Conservation (phyloP, 2,329 filamentous ascomycete species). For the Stemphylium beticola region DNA sequence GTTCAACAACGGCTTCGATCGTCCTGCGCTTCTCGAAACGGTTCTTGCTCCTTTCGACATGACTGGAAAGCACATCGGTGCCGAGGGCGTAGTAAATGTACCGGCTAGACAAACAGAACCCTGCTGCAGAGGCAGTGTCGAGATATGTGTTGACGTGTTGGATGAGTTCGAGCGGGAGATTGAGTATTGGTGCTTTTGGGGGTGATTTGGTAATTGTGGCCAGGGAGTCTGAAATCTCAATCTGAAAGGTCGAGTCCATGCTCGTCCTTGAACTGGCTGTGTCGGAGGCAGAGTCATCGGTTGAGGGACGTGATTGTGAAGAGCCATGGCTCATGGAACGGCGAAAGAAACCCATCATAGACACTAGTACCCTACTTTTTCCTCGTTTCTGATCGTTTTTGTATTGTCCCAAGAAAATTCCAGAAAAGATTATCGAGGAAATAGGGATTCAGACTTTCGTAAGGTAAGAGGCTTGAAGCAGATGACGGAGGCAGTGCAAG, state of each 20-base stretch:
- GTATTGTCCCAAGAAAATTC: background rate
- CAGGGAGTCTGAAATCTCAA: slow-evolving; percentile 11
- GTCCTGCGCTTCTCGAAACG: slow-evolving; percentile 30
- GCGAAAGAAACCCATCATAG: slow-evolving; percentile 18
- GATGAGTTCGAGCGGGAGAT: slow-evolving; percentile 39
- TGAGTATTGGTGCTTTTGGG: slow-evolving; percentile 20
- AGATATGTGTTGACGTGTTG: slow-evolving; percentile 40
- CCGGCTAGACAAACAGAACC: slow-evolving; percentile 35
- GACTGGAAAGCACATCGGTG: slow-evolving; percentile 22
- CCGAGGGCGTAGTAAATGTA: slow-evolving; percentile 41
- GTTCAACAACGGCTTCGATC: slow-evolving; percentile 38
- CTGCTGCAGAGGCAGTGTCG: slow-evolving; percentile 26
- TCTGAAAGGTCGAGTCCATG: slow-evolving; percentile 13
- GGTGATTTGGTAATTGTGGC: slow-evolving; percentile 14
- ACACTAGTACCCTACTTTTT: background rate
- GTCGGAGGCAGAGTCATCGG: slow-evolving; percentile 11
- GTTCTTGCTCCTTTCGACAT: slow-evolving; percentile 20
- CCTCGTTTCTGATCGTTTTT: background rate
- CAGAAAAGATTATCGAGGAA: background rate
- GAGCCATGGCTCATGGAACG: slow-evolving; percentile 22
- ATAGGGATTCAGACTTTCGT: background rate
- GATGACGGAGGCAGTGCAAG: background rate
- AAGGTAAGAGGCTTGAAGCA: background rate
- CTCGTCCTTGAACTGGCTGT: slow-evolving; percentile 20
- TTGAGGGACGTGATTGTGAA: slow-evolving; percentile 12